A percentile compares a stretch with the other conserved stretches of the same genome.
phyloP scores from a whole-genome alignment of 2,329 filamentous ascomycete genomes.

The Ambrosiella beaveri region DNA sequence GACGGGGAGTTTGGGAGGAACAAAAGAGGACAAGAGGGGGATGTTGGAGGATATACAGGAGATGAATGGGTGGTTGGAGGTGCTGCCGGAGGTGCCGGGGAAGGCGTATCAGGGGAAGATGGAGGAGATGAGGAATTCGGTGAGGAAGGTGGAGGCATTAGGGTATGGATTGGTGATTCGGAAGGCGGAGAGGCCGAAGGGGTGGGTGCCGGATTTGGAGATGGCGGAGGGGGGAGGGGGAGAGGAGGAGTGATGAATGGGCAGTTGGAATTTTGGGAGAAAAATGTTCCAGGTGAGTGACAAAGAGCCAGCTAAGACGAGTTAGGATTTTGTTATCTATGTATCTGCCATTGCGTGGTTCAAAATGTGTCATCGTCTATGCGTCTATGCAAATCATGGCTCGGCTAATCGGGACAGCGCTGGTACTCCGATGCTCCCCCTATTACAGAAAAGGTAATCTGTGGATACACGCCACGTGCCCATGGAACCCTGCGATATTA shows the following conservation, averaged over 20 bases:
- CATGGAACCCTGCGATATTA: too few species aligned
- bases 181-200: slow-evolving; percentile 73
- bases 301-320: too few species aligned
- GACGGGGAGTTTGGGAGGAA: slow-evolving; percentile 35
- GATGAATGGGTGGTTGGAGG: slow-evolving; percentile 60
- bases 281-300: background rate
- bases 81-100: slow-evolving; percentile 41
- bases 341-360: too few species aligned
- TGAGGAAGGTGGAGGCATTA: slow-evolving; percentile 83
- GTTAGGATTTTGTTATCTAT: too few species aligned
- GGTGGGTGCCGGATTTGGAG: slow-evolving; percentile 69
- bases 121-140: slow-evolving; percentile 69
- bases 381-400: too few species aligned
- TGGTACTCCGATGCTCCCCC: background rate
- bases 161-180: slow-evolving; percentile 77
- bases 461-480: too few species aligned
- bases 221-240: slow-evolving; percentile 1
- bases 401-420: background rate
- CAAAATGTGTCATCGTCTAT: too few species aligned
- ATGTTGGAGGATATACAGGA: slow-evolving; percentile 69
- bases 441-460: too few species aligned
- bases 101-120: slow-evolving; percentile 59
- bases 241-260: background rate
- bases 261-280: background rate
- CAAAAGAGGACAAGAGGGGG: slow-evolving; percentile 25